These are phyloP conservation scores for Hanseniaspora guilliermondii DNA, from an alignment of 805 yeast species.

Conservation along the genomic window DNA sequence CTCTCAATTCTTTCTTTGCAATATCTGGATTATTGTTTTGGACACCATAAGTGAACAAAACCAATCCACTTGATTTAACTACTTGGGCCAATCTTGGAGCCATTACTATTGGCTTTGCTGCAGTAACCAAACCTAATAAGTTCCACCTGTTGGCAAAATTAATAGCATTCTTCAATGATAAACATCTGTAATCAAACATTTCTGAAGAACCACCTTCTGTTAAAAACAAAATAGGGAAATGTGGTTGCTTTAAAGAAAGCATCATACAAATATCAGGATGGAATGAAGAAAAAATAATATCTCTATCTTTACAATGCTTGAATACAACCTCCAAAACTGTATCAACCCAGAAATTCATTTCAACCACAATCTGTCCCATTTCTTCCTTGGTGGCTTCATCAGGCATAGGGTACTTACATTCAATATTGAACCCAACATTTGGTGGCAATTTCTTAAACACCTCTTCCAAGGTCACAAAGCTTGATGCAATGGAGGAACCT, in stretches of 20 bases:
- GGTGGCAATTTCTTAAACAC: slow-evolving; percentile 69
- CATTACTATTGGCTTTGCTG: slow-evolving; percentile 71
- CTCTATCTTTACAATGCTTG: slow-evolving; percentile 63
- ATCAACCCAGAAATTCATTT: slow-evolving; percentile 78
- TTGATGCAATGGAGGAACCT: slow-evolving; percentile 80
- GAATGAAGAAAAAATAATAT: slow-evolving; percentile 81
- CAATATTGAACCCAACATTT: slow-evolving; percentile 85
- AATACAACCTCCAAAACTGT: slow-evolving; percentile 70
- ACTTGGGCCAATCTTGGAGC: slow-evolving; percentile 84
- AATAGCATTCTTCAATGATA: slow-evolving; percentile 79
- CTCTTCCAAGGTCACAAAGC: slow-evolving; percentile 79
- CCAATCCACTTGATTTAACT: slow-evolving; percentile 83
- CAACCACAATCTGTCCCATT: slow-evolving; percentile 73
- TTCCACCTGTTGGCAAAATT: slow-evolving; percentile 87
- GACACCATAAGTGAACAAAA: slow-evolving; percentile 83
- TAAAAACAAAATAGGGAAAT: slow-evolving; percentile 77
- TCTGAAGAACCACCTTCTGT: slow-evolving; percentile 74
- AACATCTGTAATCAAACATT: slow-evolving; percentile 87
- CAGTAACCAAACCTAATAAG: slow-evolving; percentile 79
- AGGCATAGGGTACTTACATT: slow-evolving; percentile 87
- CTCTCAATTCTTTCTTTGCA: slow-evolving; percentile 73
- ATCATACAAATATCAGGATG: slow-evolving; percentile 86
- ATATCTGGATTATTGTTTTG: slow-evolving; percentile 74
- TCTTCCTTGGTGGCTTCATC: slow-evolving; percentile 84
- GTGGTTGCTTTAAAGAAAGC: slow-evolving; percentile 81